Conservation (phyloP, 2,329 filamentous ascomycete species). For the Magnaporthiopsis poae region DNA sequence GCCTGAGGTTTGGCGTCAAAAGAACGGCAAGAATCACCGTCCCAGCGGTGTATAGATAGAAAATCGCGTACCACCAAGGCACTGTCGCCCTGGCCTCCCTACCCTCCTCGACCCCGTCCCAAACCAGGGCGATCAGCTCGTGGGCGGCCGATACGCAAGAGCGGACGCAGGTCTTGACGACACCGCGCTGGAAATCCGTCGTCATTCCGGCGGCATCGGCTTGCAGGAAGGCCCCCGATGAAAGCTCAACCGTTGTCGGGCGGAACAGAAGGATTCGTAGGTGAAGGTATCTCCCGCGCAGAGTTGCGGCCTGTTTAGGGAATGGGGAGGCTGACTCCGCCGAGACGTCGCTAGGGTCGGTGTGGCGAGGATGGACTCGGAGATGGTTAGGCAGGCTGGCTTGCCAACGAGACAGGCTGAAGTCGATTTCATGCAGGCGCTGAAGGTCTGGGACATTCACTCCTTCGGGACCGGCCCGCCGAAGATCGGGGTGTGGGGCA, state of each 20-base stretch:
- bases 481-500: not conserved
- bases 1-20: constrained; percentile 2
- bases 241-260: constrained; percentile 4
- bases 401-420: constrained; percentile 2
- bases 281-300: constrained; percentile 4
- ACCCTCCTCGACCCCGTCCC: not conserved
- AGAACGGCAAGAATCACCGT: constrained; percentile 6
- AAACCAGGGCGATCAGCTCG: constrained; percentile 5
- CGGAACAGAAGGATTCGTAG: constrained; percentile 8
- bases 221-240: constrained; percentile 1
- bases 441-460: constrained; percentile 1
- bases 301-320: not conserved
- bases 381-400: constrained; percentile 1
- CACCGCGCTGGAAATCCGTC: constrained; percentile 5
- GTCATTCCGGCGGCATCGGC: not conserved
- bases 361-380: not conserved
- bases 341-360: not conserved
- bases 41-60: constrained; percentile 6
- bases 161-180: not conserved
- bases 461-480: not conserved
- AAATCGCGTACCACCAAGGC: constrained; percentile 7
- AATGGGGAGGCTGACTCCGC: not conserved
- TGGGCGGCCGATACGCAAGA: constrained; percentile 3
- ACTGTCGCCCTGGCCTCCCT: not conserved
- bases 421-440: constrained; percentile 5